Conservation (phyloP, 208 protist genomes). For the Vickermania ingenoplastis region DNA sequence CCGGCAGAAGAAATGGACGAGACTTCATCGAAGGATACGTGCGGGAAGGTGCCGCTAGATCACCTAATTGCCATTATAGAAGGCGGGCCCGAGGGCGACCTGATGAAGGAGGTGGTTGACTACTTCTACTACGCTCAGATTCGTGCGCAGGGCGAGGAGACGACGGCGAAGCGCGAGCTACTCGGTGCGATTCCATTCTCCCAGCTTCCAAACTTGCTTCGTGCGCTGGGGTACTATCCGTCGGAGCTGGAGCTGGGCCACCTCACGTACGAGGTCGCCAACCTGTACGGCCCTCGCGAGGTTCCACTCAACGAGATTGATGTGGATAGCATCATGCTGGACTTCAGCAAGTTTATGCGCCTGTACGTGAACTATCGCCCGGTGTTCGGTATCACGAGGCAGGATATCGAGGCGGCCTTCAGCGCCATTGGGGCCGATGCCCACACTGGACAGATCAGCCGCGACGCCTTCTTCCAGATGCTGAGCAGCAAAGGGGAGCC, state of each 20-base stretch:
- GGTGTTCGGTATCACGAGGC: constrained; percentile 79
- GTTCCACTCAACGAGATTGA: constrained; percentile 55
- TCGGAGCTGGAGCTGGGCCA: constrained; percentile 89
- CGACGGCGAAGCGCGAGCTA: constrained; percentile 84
- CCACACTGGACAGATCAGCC: constrained; percentile 51
- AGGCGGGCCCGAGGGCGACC: constrained; percentile 75
- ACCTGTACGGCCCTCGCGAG: constrained; percentile 51
- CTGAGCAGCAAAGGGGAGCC: constrained; percentile 69
- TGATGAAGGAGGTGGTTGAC: constrained; percentile 92
- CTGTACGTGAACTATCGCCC: constrained; percentile 94
- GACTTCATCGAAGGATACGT: neutral
- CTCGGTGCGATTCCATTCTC: constrained; percentile 83
- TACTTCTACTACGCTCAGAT: constrained; percentile 97
- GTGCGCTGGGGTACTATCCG: constrained; percentile 93
- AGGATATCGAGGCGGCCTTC: constrained; percentile 89
- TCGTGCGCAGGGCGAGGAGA: constrained; percentile 90
- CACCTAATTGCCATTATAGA: constrained; percentile 87
- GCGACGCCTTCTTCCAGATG: constrained; percentile 65
- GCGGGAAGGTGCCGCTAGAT: constrained; percentile 55
- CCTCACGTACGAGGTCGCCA: constrained; percentile 89
- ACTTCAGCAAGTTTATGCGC: constrained; percentile 87
- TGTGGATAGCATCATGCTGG: constrained; percentile 71
- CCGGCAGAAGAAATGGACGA: constrained; percentile 5
- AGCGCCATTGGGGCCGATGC: constrained; percentile 62
- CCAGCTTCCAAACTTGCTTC: constrained; percentile 92